Evolutionary conservation across 2,329 filamentous ascomycete species (phyloP), one percentile per base, ranked within the genome.

Genomic region (Cercospora sp.): DNA sequence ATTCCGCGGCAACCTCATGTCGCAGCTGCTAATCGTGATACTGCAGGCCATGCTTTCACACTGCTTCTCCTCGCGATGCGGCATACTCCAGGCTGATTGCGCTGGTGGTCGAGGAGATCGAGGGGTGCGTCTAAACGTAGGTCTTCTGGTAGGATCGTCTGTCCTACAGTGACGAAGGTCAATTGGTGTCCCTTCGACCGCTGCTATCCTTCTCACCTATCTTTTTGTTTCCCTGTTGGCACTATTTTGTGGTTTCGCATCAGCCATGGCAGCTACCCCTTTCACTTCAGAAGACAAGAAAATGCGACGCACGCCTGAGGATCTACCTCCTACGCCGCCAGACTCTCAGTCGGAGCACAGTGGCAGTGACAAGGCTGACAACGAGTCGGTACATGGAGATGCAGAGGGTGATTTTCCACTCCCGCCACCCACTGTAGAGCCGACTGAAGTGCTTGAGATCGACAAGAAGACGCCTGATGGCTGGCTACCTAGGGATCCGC

Each of bases 391-490:
- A 91, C 81, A 67, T 90, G 79, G 23, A 88, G 84, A 79, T 91
- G 66, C 67, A 16, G 68, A 72, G 18, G 59, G 69, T 16, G 77
- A 82, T 55, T 88, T 92, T 67, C 86, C 91, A 23, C 82, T 96
- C 3, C 92, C 93, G 12, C 92, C 92, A 9, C 84, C 83, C 23
- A 84, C 87, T 5, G 84, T 78, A 48, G 77, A 78, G 59, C 83
- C 87, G 4, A 88, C 86, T 59, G 81, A 85, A 51, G 86, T 95
- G 12, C 83, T 96, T 5, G 83, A 88, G n/a, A 81, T 92, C 75
- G 93, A 97, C 77, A 83, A 91, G 70, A 90, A 91, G 70, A 97
- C 93, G 0, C 94, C 94, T 8, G 94, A 97, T 76, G 83, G 80
- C 72, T 92, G 94, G 82, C 91, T 97, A 20, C 85, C 89, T 23